Base-by-base conservation (phyloP, 2,329 filamentous ascomycete species). In the Seiridium cupressi region DNA sequence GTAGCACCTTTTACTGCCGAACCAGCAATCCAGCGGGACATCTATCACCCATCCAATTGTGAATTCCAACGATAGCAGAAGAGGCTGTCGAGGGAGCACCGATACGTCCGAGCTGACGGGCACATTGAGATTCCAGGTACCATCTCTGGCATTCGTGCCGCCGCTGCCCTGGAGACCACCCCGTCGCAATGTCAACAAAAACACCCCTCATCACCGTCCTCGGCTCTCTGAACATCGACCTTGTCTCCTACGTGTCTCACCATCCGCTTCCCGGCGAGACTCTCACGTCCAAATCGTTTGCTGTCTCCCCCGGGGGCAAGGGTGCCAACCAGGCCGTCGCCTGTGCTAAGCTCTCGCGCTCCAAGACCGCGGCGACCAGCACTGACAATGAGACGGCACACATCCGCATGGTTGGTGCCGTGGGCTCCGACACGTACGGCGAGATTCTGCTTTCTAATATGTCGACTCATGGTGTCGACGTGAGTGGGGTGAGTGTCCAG, bases 291-390 rank as follows among this genome's bases (percentile, higher is more conserved):
- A 87, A 81, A 65, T 87, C 86, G 26, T 96, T 96, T 77, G 84
- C 84, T 70, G 92, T 89, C 42, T 93, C 90, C 48, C 89, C 90
- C 36, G 95, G 94, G 68, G 94, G 95, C 60, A 99, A 99, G 78
- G 94, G 94, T 64, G 93, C 93, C 62, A 98, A 98, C 79, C 94
- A 98, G 79, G 93, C 93, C 61, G 91, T 97, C 59, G 92, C 93
- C 32, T 93, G 90, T 76, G 91, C 89, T 55, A 91, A 94, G 64
- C 85, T 96, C 55, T 95, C 91, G 1, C 84, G 89, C 53, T 70
- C 81, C 35, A 79, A 78, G 40, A 38, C 49, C 8, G 5, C 49
- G 32, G 63, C 69, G 18, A 70, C 49, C 48, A n/a, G 73, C 44
- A 65, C 71, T 44, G 34, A 60, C 2, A 35, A 61, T 5, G 71